These are phyloP conservation scores for Candida krabiensis DNA, from an alignment of 805 yeast species.

Conservation along the genomic window DNA sequence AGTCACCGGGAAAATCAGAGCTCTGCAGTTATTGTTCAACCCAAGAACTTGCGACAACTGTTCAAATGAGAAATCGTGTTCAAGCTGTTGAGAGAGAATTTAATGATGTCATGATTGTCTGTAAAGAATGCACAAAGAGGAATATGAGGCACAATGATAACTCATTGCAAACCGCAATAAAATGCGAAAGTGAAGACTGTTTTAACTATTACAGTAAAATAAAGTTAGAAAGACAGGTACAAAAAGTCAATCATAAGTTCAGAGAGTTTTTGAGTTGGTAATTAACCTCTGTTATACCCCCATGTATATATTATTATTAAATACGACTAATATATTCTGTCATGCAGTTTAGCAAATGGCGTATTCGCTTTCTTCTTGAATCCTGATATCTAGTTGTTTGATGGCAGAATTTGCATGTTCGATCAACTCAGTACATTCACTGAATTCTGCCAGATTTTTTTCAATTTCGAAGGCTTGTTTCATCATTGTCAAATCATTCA, in stretches of 20 bases:
- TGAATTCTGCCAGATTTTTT: constrained; percentile 34
- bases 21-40: constrained; percentile 37
- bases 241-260: constrained; percentile 5
- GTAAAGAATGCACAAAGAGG: constrained; percentile 36
- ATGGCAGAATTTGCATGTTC: constrained; percentile 34
- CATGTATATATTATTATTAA: too few relatives aligned
- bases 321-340: too few relatives aligned
- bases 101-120: constrained; percentile 31
- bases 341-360: constrained; percentile 20
- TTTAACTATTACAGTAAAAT: constrained; percentile 56
- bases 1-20: constrained; percentile 3
- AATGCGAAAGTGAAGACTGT: constrained; percentile 67
- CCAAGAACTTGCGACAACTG: constrained; percentile 37
- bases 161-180: constrained; percentile 29
- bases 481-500: constrained; percentile 40
- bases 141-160: constrained; percentile 16
- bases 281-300: too few relatives aligned
- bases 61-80: constrained; percentile 31
- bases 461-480: constrained; percentile 41
- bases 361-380: constrained; percentile 28
- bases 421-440: constrained; percentile 31
- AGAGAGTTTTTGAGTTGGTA: constrained; percentile 25
- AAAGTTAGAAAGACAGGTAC: constrained; percentile 36
- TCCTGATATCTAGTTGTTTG: constrained; percentile 29
- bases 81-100: constrained; percentile 29